Evolutionary conservation across 768 basidiomycete genomes (phyloP), one percentile per base, ranked within the genome.

Genomic region (Phylloporus sp.): DNA sequence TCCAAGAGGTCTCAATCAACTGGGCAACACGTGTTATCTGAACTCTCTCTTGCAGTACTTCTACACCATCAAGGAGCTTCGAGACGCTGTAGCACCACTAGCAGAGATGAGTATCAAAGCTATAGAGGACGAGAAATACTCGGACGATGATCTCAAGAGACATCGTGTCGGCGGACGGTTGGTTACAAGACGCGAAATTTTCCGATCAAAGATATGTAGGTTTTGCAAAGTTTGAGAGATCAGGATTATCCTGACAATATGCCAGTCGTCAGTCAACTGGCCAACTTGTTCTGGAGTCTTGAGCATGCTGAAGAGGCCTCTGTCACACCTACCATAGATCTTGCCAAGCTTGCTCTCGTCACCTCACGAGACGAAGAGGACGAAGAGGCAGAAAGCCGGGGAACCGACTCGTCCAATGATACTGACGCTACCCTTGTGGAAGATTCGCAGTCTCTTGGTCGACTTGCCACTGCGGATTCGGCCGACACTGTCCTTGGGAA

Each of bases 331-430:
- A 85, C 84, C 4, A 72, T 91, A 40, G 91, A 95, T 59, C 76
- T 97, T 18, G 93, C 93, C 7, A 93, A 97, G 64, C 80, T 95
- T 20, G 94, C 93, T 0, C 79, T 97, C 18, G 86, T 95, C 29
- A 93, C 93, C 6, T 88, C 89, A 3, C 82, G 90, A 61, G 92
- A 94, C 55, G 93, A 95, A 66, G 88, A 91, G 67, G 89, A 91
- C 55, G 89, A 88, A 54, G 87, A 88, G 55, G 77, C 76, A 26
- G 85, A 85, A 54, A 80, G 80, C 56, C 77, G 83, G 49, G 83
- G 82, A 49, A 89, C 88, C 1, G 88, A 88, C 60, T 84, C 86
- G 20, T 91, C 90, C 20, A 88, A 91, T 56, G 90, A 91, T 62
- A 91, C 89, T 1, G 90, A 92, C 67, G 90, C 90, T 15, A 93